Base-by-base conservation (phyloP, 2,329 filamentous ascomycete species). In the Ceratocystis alfenasii region DNA sequence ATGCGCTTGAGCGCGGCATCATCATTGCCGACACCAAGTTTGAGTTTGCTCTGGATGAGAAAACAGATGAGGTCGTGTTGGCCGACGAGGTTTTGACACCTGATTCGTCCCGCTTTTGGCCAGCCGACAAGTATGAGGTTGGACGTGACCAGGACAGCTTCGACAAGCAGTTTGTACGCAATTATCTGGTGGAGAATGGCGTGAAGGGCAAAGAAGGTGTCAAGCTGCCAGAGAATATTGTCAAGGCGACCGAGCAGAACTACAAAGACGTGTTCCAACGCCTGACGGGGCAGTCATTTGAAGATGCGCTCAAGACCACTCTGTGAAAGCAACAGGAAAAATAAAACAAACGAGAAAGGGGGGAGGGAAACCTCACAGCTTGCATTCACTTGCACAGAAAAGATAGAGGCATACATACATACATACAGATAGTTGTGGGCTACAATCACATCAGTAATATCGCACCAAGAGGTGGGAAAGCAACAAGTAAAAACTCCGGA, bases 51-150 rank as follows among this genome's bases (percentile, higher is more conserved):
- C 68, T 70, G 65, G 73, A 74, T 55, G 69, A 70, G 36, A 71
- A 67, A 62, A 72, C 68, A 22, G 72, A 72, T 62, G 71, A 73
- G 67, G 70, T 75, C 4, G 70, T 73, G 33, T 69, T 75, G 63
- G 84, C 91, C 3, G 90, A 95, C 72, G 90, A 95, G 77, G 89
- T 95, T 25, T 78, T 95, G 68, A 95, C 90, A 6, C 90, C 91
- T 1, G 87, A 90, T 74, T 87, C 83, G 65, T 93, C 88, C 63
- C 83, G 92, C 17, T 96, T 96, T 80, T 97, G 93, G 92, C 86
- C 86, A 0, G 83, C 81, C 69, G 85, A 85, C 55, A 80, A 80
- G 73, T 73, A 72, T 63, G 81, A 85, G 73, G 76, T 88, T 20
- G 91, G 92, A 1, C 80, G 80, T 68, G 81, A 87, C 66, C 90